Percentiles rank a stretch among this genome's conserved stretches.
These are phyloP conservation scores for Aquanectria penicillioides DNA, from an alignment of 2,329 filamentous ascomycete species.

Conservation along the genomic window DNA sequence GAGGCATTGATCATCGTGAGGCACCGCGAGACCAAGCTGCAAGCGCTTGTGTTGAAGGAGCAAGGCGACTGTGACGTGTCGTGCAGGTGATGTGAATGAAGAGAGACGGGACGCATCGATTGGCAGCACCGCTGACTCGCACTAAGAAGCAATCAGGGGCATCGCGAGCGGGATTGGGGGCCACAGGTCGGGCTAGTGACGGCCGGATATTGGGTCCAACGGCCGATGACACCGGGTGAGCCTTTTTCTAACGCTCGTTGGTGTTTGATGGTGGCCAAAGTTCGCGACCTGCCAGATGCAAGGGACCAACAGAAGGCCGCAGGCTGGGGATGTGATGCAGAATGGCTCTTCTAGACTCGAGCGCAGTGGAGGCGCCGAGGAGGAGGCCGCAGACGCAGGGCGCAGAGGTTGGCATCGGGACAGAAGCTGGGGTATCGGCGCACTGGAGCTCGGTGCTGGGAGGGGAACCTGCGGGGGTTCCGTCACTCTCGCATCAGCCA, in stretches of 20 bases:
- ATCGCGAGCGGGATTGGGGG: constrained; percentile 13
- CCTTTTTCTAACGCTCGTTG: constrained; percentile 18
- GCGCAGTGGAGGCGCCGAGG: too few relatives aligned
- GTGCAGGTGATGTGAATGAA: constrained; percentile 37
- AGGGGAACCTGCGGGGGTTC: constrained; percentile 18
- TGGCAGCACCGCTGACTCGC: constrained; percentile 34
- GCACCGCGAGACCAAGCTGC: constrained; percentile 15
- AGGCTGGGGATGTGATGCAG: constrained; percentile 12
- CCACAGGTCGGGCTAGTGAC: constrained; percentile 13
- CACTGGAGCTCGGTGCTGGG: not conserved
- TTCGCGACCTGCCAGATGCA: constrained; percentile 22
- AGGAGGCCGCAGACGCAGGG: too few relatives aligned
- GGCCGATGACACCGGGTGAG: constrained; percentile 4
- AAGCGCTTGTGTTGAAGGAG: constrained; percentile 10
- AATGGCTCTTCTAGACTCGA: not conserved
- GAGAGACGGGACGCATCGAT: constrained; percentile 34
- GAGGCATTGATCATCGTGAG: constrained; percentile 26
- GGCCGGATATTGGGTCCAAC: not conserved
- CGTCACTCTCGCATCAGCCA: constrained; percentile 27
- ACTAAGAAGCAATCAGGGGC: constrained; percentile 31
- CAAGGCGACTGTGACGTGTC: constrained; percentile 33
- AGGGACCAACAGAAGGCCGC: constrained; percentile 32
- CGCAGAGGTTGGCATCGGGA: too few relatives aligned
- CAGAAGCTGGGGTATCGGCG: constrained; percentile 14
- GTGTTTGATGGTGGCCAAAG: constrained; percentile 15